These are phyloP conservation scores for Phaseolus coccineus DNA, from an alignment of 331 rosid species.

Conservation along the genomic window DNA sequence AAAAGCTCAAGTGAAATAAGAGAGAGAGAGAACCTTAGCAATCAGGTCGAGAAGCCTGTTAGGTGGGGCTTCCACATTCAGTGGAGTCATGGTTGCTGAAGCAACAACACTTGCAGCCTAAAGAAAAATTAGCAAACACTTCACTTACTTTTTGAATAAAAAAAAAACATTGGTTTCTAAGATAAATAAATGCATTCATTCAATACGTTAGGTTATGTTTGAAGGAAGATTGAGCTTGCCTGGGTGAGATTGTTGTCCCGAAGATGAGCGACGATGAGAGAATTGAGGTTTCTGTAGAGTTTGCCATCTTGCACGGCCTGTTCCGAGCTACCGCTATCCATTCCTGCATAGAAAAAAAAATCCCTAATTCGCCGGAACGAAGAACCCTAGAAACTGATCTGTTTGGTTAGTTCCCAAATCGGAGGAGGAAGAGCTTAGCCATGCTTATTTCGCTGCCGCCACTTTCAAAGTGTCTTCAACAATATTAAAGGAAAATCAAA, in stretches of 20 bases:
- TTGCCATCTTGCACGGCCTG: constrained; percentile 71
- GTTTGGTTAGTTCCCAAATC: neutral
- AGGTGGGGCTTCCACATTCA: constrained; percentile 69
- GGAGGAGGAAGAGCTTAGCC: neutral
- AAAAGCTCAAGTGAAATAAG: neutral
- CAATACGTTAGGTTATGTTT: neutral
- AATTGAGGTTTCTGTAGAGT: constrained; percentile 74
- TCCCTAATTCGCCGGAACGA: neutral
- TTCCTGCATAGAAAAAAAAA: constrained; percentile 6
- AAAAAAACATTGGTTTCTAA: neutral
- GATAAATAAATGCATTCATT: neutral
- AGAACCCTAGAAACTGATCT: constrained; percentile 12
- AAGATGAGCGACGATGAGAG: constrained; percentile 91
- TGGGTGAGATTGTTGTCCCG: constrained; percentile 80
- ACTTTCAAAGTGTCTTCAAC: neutral
- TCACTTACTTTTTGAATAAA: neutral
- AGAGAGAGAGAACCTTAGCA: constrained; percentile 66
- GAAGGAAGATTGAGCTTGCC: constrained; percentile 44
- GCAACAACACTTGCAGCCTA: constrained; percentile 94
- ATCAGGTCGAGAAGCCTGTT: constrained; percentile 76
- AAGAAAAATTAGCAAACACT: neutral
- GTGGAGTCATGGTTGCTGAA: constrained; percentile 82
- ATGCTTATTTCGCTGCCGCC: constrained; percentile 6
- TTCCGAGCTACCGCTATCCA: constrained; percentile 66
- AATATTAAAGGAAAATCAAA: neutral